phyloP scores from a whole-genome alignment of 2,329 filamentous ascomycete species.

The Sordariomycetes sp. region DNA sequence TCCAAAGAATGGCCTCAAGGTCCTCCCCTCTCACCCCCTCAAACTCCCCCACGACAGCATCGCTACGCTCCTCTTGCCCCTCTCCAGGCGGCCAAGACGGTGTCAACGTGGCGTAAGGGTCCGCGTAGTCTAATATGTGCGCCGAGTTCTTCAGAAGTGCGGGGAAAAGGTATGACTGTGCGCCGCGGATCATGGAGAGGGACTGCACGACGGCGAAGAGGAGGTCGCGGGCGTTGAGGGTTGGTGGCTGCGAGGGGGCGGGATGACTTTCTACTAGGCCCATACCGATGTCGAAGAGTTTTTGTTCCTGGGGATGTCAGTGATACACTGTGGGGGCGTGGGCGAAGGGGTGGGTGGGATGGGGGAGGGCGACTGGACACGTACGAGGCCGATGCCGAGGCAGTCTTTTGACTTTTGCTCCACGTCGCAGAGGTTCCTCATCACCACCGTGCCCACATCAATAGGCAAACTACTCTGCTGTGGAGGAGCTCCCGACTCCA shows the following conservation, averaged over 20 bases:
- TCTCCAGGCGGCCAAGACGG: not conserved
- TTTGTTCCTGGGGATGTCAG: slow-evolving; percentile 14
- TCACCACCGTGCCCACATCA: slow-evolving; percentile 16
- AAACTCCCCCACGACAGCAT: not conserved
- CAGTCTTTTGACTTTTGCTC: slow-evolving; percentile 15
- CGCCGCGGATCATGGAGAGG: slow-evolving; percentile 12
- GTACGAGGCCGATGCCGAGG: slow-evolving; percentile 17
- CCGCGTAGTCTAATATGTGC: not conserved
- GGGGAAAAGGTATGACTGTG: slow-evolving; percentile 14
- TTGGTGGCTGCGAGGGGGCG: slow-evolving; percentile 8
- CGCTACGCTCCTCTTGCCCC: not conserved
- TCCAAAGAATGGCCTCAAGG: not conserved
- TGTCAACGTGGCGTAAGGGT: not conserved
- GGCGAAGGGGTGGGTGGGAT: not conserved
- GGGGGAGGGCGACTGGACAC: slow-evolving; percentile 2
- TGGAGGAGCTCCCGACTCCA: slow-evolving; percentile 13
- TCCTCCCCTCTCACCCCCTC: not conserved
- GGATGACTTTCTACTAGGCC: slow-evolving; percentile 15
- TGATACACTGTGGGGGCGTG: not conserved
- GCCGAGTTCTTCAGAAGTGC: slow-evolving; percentile 13
- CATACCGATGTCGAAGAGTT: slow-evolving; percentile 17
- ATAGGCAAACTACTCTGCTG: slow-evolving; percentile 12
- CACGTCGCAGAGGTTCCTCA: slow-evolving; percentile 13
- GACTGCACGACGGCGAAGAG: slow-evolving; percentile 14
- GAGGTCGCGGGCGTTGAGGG: slow-evolving; percentile 14